Evolutionary conservation across 768 basidiomycete species (phyloP), one percentile per base, ranked within the genome.

Genomic region (Psilocybe subaeruginosa): DNA sequence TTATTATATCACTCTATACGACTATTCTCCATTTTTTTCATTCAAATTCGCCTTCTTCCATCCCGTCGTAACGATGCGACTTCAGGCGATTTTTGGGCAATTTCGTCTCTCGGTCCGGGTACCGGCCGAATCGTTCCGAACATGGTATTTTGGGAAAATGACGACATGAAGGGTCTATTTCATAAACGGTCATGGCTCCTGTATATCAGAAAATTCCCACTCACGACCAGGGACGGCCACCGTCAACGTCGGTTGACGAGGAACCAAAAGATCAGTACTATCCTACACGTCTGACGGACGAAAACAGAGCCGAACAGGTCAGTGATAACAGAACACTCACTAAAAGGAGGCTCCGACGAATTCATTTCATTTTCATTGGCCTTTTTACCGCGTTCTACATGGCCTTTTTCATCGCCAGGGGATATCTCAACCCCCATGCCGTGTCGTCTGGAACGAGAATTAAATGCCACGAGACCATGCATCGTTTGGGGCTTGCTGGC

Each of bases 321-420:
- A 17, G 12, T 37, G 54, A 54, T 14, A 46, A 39, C 57, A 41
- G 33, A 54, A 47, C 54, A 37, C n/a, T 37, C 41, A 31, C 52
- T 37, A 48, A 35, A 16, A 17, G 57, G 33, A 46, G 45, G 30
- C 23, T 48, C 39, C 19, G 50, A 19, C 17, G 39, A 37, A 46
- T 53, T 19, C 43, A 23, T 46, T 65, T 31, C 53, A 57, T 54
- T 2, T 62, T 45, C 33, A 33, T 61, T 37, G 60, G 58, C 16
- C 27, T 66, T 53, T 64, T 68, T 30, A 49, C 59, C n/a, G n/a
- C 59, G 30, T 56, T 59, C 9, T 66, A 53, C 61, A 68, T 68
- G 67, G 54, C 64, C n/a, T 62, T 35, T 23, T 57, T 48, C 33
- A 31, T 57, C 8, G 31, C 47, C 8, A 33, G 56, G 30, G 23